Evolutionary conservation across 768 basidiomycete genomes (phyloP), one percentile per base, ranked within the genome.

Genomic region (Phylloporus sp.): DNA sequence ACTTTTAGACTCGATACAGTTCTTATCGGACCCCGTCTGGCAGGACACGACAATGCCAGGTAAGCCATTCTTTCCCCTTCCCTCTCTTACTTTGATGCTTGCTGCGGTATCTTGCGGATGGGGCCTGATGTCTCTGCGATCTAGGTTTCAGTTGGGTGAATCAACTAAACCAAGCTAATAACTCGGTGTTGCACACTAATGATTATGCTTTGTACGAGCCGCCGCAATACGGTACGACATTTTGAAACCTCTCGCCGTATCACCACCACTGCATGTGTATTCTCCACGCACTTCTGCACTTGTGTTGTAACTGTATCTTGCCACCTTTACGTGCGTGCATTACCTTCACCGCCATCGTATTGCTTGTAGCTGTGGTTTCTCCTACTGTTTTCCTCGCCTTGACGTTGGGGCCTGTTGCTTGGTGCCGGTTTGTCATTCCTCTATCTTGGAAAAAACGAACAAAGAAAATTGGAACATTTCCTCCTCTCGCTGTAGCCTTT

Each of bases 1-100:
- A 35, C 76, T 86, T 24, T 59, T 86, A 64, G 78, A 84, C 47
- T 80, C 81, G 23, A 77, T 85, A 61, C 81, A 84, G 57, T 76
- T 80, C 27, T 63, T 86, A 59, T 70, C 75, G 15, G 78, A 84
- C 61, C 76, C 79, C 39, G 67, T 70, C 3, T 85, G 81, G 82
- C 77, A 76, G 32, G 80, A 81, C 61, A 75, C 78, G 26, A 68
- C 76, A 2, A 56, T 82, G 34, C 78, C 82, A 60, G 78, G 83
- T 84, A 55, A 58, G 79, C 64, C 5, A 20, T 22, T 22, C n/a
- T 10, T 16, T 34, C 18, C 13, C 3, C n/a, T 3, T n/a, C 35
- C 15, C 11, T 5, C 23, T 7, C 16, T 13, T 31, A 5, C 4
- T 22, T 5, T 20, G 0, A 12, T 20, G 20, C 18, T 13, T 31